These are phyloP conservation scores for Candida khao-thaluensis DNA, from an alignment of 805 yeast species.

Conservation along the genomic window DNA sequence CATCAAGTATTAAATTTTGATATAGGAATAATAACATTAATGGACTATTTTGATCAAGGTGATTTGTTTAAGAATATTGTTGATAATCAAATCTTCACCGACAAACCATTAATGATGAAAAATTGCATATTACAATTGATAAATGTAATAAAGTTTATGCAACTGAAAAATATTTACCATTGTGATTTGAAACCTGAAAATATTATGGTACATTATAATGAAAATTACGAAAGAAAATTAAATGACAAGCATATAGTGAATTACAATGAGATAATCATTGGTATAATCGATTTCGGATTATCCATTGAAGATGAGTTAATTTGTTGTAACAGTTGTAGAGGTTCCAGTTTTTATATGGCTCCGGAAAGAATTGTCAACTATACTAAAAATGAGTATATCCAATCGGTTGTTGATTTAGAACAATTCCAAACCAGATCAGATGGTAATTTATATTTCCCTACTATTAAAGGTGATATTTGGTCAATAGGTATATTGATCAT, in stretches of 20 bases:
- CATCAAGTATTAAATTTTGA: constrained; percentile 67
- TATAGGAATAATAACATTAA: constrained; percentile 62
- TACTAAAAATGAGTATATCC: constrained; percentile 27
- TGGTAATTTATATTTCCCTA: constrained; percentile 46
- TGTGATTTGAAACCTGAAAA: constrained; percentile 50
- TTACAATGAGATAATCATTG: constrained; percentile 52
- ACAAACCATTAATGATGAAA: constrained; percentile 48
- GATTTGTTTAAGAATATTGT: constrained; percentile 87
- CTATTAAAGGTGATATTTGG: constrained; percentile 80
- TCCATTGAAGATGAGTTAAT: constrained; percentile 62
- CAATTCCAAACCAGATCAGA: constrained; percentile 18
- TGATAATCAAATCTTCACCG: constrained; percentile 60
- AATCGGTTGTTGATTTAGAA: constrained; percentile 29
- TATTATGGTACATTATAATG: constrained; percentile 36
- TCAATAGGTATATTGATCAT: constrained; percentile 78
- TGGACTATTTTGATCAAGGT: constrained; percentile 85
- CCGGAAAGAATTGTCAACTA: constrained; percentile 72
- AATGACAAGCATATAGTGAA: constrained; percentile 22
- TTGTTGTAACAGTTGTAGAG: constrained; percentile 75
- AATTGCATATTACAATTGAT: constrained; percentile 42
- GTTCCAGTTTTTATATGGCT: constrained; percentile 89
- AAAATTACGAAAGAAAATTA: constrained; percentile 22
- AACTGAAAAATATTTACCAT: constrained; percentile 33
- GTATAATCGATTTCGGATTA: constrained; percentile 86
- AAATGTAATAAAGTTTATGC: constrained; percentile 36